These are phyloP conservation scores for Kockiozyma suomiensis DNA, from an alignment of 805 yeast species.

Conservation along the genomic window DNA sequence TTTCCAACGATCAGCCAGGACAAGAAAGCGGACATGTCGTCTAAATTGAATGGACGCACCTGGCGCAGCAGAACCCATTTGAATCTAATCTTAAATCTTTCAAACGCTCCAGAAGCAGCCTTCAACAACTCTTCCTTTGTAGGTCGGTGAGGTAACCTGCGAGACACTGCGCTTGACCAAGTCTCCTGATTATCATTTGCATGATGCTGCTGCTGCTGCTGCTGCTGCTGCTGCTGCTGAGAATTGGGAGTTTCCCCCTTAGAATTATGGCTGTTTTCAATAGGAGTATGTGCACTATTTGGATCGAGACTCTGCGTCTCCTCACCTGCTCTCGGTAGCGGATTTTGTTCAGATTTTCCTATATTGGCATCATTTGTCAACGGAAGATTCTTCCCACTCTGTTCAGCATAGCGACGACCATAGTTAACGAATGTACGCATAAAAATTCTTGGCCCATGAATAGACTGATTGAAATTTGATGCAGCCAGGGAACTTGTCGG, in stretches of 20 bases:
- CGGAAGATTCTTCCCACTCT: neutral
- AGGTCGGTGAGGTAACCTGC: constrained; percentile 33
- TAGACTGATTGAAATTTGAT: neutral
- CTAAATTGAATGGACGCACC: constrained; percentile 84
- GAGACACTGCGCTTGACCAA: constrained; percentile 27
- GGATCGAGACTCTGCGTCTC: neutral
- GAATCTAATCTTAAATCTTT: constrained; percentile 51
- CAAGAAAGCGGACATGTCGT: constrained; percentile 85
- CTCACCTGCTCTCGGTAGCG: constrained; percentile 7
- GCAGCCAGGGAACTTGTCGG: neutral
- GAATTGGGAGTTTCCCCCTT: neutral
- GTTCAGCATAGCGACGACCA: constrained; percentile 1
- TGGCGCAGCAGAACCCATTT: constrained; percentile 79
- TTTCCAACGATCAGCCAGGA: constrained; percentile 93
- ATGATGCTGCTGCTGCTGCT: neutral
- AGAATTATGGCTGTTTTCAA: neutral
- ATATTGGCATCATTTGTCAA: neutral
- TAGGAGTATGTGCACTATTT: neutral
- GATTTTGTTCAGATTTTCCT: constrained; percentile 1
- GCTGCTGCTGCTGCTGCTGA: too few relatives aligned
- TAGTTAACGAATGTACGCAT: neutral
- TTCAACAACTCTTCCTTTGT: constrained; percentile 50
- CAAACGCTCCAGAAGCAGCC: constrained; percentile 47
- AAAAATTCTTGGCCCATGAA: neutral
- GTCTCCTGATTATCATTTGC: constrained; percentile 3